Base-by-base conservation (phyloP, 2,329 filamentous ascomycete species). In the Arthroderma sp. region DNA sequence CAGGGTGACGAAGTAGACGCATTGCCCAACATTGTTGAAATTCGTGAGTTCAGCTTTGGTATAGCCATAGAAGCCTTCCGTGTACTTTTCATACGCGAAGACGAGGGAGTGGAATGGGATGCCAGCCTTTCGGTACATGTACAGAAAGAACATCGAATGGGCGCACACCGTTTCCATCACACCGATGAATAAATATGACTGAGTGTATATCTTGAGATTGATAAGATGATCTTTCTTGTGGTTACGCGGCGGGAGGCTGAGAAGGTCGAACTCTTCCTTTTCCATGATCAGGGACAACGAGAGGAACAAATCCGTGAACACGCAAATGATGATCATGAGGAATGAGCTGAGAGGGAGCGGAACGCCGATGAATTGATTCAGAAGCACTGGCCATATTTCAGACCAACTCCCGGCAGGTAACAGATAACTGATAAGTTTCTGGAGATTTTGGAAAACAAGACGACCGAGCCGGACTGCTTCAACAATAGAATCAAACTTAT, bases 1-100 rank as follows among this genome's bases (percentile, higher is more conserved):
- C 25, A 91, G 74, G 59, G 84, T 91, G 63, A 90, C 80, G 64
- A 91, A 91, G 70, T 91, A 91, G 59, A 91, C 84, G n/a, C 83
- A 86, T 38, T 80, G 85, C 0, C 85, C 85, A 59, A 80, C 77
- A 61, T 84, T 85, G 23, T 85, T 72, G 61, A 80, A 77, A 21
- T 73, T 68, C 0, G 71, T 73, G 64, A 83, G 81, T 57, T 77
- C 79, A 51, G 80, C 80, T 1, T 76, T 47, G 0, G 73, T 71
- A 66, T 79, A 70, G 54, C 80, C 77, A 11, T 81, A 76, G 66
- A 67, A 73, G 58, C 64, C 75, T 8, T 78, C 79, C 2, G 78
- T 61, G 64, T 78, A 64, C 1, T 70, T 64, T 53, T 83, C 83
- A 65, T 86, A 88, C 19, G 78, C 77, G 67, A 91, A 84, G 83